These are phyloP conservation scores for Colletotrichum kahawae DNA, from an alignment of 2,329 filamentous ascomycete species.

Conservation along the genomic window DNA sequence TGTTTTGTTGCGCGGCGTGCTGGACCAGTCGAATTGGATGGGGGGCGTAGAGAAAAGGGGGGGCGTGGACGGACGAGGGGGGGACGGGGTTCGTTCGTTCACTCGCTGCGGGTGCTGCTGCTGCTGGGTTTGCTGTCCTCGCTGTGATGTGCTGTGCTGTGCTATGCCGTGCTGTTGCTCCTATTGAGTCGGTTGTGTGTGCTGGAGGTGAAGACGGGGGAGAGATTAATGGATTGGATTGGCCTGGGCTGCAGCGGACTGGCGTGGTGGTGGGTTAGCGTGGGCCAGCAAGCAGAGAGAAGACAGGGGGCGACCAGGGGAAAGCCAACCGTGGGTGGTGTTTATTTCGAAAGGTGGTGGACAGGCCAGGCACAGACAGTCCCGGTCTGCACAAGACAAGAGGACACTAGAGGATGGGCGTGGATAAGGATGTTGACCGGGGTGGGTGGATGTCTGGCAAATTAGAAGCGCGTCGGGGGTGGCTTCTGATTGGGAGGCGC, in stretches of 20 bases:
- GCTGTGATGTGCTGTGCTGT: not conserved
- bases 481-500: slow-evolving; percentile 13
- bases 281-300: not conserved
- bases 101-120: not conserved
- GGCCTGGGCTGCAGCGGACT: not conserved
- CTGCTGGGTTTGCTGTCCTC: not conserved
- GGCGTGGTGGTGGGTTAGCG: not conserved
- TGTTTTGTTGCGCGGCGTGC: slow-evolving; percentile 17
- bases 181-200: not conserved
- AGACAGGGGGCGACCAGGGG: not conserved
- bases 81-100: not conserved
- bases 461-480: slow-evolving; percentile 11
- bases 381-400: not conserved
- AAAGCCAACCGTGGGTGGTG: not conserved
- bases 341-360: not conserved
- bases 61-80: not conserved
- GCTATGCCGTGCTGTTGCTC: not conserved
- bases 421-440: not conserved
- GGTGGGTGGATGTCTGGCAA: slow-evolving; percentile 15
- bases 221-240: not conserved
- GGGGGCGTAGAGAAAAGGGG: not conserved
- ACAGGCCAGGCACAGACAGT: not conserved
- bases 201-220: not conserved
- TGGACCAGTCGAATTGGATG: not conserved
- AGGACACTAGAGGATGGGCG: not conserved